phyloP scores from a whole-genome alignment of 208 protist genomes.

The Leishmania mexicana region DNA sequence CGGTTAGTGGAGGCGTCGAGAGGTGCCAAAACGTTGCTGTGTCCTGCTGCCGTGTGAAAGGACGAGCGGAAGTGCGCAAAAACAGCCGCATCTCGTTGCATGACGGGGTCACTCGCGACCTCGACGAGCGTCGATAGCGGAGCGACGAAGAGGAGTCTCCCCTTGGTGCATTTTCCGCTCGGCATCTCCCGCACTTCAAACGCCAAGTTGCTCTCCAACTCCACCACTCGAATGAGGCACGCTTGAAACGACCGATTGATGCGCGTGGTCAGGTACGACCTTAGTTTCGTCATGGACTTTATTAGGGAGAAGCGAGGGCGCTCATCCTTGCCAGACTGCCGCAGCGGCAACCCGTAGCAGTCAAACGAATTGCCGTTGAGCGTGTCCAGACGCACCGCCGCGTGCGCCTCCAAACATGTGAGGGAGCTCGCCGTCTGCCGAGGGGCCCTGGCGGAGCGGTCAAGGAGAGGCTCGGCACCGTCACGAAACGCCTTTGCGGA shows the following conservation, averaged over 20 bases:
- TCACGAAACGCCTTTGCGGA: neutral
- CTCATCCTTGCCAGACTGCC: neutral
- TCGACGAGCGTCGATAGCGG: conserved; percentile 49
- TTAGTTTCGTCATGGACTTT: conserved; percentile 34
- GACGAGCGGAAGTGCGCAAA: conserved; percentile 41
- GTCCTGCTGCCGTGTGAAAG: conserved; percentile 14
- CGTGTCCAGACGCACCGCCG: conserved; percentile 44
- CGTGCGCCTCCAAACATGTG: conserved; percentile 35
- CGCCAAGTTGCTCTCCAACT: conserved; percentile 33
- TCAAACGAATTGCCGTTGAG: conserved; percentile 39
- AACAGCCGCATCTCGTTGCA: conserved; percentile 46
- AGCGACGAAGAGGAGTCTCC: conserved; percentile 27
- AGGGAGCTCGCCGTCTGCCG: neutral
- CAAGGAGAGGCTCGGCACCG: neutral
- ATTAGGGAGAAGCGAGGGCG: conserved; percentile 24
- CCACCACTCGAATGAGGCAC: conserved; percentile 40
- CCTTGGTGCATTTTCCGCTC: conserved; percentile 3
- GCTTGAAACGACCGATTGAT: conserved; percentile 53
- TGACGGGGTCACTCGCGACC: conserved; percentile 46
- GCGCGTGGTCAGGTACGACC: conserved; percentile 46
- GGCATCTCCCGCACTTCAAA: conserved; percentile 42
- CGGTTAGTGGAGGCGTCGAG: neutral
- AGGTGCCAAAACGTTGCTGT: neutral
- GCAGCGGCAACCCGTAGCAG: conserved; percentile 38
- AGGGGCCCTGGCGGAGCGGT: neutral